Evolutionary conservation across 257 asterid species (phyloP), one percentile per base, ranked within the genome.

Genomic region (Nyctanthes arbortristis): DNA sequence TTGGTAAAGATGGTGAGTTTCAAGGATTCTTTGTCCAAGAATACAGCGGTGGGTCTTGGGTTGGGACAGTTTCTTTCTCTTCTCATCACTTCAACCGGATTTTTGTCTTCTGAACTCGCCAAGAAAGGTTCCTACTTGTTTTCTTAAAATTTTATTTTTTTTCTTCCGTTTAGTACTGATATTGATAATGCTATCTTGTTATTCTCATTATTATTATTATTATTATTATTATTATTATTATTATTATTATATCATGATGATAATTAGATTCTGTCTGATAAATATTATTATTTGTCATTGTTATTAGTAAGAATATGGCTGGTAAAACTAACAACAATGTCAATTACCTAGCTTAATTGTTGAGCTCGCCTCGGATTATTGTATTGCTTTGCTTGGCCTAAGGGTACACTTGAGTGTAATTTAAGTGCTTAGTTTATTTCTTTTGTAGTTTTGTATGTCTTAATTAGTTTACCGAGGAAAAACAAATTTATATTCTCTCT

Each of bases 41-140:
- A 65, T 68, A 84, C 96, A 18, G 74, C 89, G 59, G 66, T 83
- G 79, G 96, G 88, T 67, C 92, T 93, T 68, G 85, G 73, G 43
- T 77, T 93, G 76, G 99, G 99, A 2, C 99, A 93, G 70, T 24
- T 89, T 58, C 89, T 93, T 16, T 93, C 99, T 24, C 97, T 93
- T 75, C 57, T 93, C 10, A 69, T 93, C 54, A 91, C 97, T 71
- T 88, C 99, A 7, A 93, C 99, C 34, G 99, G 97, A 27, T 91
- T 93, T 78, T 69, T 96, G 45, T 93, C 99, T 34, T 93, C 99
- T 8, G 97, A 91, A 70, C 96, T 93, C 37, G 90, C 97, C 39
- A 86, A 84, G 61, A 81, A 40, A 89, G 99, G 96, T 83, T 31
- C 47, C n/a, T n/a, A n/a, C n/a, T n/a, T n/a, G n/a, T n/a, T n/a